Conservation (phyloP, 768 basidiomycete species). For the Psilocybe cyanescens region DNA sequence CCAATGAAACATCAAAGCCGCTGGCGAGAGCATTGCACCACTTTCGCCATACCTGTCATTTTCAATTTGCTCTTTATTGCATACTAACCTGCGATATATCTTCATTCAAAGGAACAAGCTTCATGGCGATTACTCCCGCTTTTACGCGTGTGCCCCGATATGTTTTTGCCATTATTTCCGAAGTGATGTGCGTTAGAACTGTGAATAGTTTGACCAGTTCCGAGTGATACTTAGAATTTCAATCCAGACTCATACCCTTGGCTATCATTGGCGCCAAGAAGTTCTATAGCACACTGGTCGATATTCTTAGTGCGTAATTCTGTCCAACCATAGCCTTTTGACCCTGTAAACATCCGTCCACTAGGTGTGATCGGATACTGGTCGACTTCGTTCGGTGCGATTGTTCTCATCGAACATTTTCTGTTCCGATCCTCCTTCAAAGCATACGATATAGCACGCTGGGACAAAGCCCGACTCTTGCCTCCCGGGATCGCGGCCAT, state of each 20-base stretch:
- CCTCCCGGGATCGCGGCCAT: constrained; percentile 70
- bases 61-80: neutral
- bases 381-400: constrained; percentile 58
- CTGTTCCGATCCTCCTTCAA: constrained; percentile 59
- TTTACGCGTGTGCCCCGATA: constrained; percentile 67
- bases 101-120: constrained; percentile 45
- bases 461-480: constrained; percentile 56
- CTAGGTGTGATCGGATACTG: constrained; percentile 58
- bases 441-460: constrained; percentile 51
- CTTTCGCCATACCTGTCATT: neutral
- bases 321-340: neutral
- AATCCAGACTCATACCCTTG: constrained; percentile 61
- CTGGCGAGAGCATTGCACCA: neutral
- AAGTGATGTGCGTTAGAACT: constrained; percentile 56
- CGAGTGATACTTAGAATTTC: neutral
- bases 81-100: neutral
- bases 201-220: neutral
- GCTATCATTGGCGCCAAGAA: constrained; percentile 69
- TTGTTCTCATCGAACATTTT: constrained; percentile 69
- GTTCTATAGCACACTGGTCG: constrained; percentile 66
- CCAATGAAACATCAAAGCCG: neutral
- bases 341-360: neutral
- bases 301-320: constrained; percentile 58
- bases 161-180: constrained; percentile 66
- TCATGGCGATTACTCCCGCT: constrained; percentile 65